Evolutionary conservation across 1,139 yeast species (phyloP).

Genomic region (Casaregolazyma suthepensis): DNA sequence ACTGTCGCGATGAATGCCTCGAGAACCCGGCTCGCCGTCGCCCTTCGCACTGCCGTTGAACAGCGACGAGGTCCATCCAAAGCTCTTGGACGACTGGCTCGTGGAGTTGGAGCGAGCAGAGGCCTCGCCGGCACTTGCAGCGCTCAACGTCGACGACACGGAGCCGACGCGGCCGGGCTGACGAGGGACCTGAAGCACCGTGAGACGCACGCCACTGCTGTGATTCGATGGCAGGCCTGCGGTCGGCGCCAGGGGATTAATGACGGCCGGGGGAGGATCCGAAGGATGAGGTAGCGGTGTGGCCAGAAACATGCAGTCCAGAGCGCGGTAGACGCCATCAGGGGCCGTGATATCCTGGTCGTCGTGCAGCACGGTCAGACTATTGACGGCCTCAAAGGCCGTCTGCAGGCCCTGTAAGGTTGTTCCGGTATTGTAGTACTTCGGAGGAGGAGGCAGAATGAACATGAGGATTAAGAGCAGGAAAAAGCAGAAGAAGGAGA

Average conservation of each 20-base stretch:
- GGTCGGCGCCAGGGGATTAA: slow-evolving; percentile 35
- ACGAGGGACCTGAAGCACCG: slow-evolving; percentile 12
- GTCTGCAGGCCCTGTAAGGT: slow-evolving; percentile 16
- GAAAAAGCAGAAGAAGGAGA: not conserved
- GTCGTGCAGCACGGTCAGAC: slow-evolving; percentile 19
- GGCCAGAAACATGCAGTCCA: slow-evolving; percentile 31
- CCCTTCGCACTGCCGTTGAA: slow-evolving; percentile 3
- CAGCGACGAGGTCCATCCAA: slow-evolving; percentile 9
- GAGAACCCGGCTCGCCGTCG: not conserved
- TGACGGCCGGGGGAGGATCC: slow-evolving; percentile 31
- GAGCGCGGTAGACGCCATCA: slow-evolving; percentile 30
- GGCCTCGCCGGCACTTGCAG: not conserved
- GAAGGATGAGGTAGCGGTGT: slow-evolving; percentile 35
- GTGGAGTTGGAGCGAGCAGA: not conserved
- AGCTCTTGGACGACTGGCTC: slow-evolving; percentile 1
- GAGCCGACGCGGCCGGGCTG: not conserved
- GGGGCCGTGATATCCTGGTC: slow-evolving; percentile 24
- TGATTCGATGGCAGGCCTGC: slow-evolving; percentile 25
- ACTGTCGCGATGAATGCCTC: slow-evolving; percentile 4
- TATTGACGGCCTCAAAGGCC: slow-evolving; percentile 27
- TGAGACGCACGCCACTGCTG: slow-evolving; percentile 26
- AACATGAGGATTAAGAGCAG: slow-evolving; percentile 16
- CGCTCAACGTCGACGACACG: not conserved
- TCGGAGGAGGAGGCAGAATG: slow-evolving; percentile 28
- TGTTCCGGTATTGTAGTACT: slow-evolving; percentile 20